A percentile compares a stretch with the other conserved stretches of the same genome.
These are phyloP conservation scores for Claviceps pazoutovae DNA, from an alignment of 2,329 filamentous ascomycete species.

Conservation along the genomic window DNA sequence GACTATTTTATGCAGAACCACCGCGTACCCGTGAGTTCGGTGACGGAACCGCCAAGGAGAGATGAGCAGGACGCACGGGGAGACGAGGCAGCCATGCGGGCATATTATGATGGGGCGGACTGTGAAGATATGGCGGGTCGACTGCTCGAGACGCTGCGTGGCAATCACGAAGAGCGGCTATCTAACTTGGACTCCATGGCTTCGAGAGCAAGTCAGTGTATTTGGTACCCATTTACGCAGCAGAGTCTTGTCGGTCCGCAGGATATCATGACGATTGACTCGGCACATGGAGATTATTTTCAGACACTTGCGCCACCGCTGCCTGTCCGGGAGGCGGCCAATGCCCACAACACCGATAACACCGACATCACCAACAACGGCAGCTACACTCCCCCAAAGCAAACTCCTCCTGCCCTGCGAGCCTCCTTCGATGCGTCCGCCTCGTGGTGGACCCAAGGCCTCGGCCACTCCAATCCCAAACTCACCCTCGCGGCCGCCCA, in stretches of 20 bases:
- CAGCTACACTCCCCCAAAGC: no score
- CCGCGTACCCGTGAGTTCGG: slow-evolving; percentile 39
- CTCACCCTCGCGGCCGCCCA: slow-evolving; percentile 65
- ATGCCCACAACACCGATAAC: neutral
- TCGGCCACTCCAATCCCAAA: slow-evolving; percentile 63
- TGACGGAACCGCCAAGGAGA: slow-evolving; percentile 46
- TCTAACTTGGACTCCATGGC: slow-evolving; percentile 47
- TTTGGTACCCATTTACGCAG: slow-evolving; percentile 85
- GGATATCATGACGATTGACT: slow-evolving; percentile 64
- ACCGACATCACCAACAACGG: neutral
- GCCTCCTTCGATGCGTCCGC: slow-evolving; percentile 72
- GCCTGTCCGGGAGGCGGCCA: neutral
- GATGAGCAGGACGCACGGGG: slow-evolving; percentile 21
- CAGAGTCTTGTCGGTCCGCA: slow-evolving; percentile 48
- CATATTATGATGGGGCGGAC: slow-evolving; percentile 46
- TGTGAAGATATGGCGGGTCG: slow-evolving; percentile 23
- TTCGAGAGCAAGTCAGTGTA: slow-evolving; percentile 42
- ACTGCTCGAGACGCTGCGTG: slow-evolving; percentile 37
- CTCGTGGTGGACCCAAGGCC: slow-evolving; percentile 84
- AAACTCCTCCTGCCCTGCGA: slow-evolving; percentile 9
- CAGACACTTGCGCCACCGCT: slow-evolving; percentile 32
- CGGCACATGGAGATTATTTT: slow-evolving; percentile 66
- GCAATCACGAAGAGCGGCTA: slow-evolving; percentile 42
- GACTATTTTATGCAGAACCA: slow-evolving; percentile 51
- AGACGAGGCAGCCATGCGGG: slow-evolving; percentile 43